A percentile compares a stretch with the other conserved stretches of the same genome.
phyloP scores from a whole-genome alignment of 148 eudicot species.

The Silene latifolia region DNA sequence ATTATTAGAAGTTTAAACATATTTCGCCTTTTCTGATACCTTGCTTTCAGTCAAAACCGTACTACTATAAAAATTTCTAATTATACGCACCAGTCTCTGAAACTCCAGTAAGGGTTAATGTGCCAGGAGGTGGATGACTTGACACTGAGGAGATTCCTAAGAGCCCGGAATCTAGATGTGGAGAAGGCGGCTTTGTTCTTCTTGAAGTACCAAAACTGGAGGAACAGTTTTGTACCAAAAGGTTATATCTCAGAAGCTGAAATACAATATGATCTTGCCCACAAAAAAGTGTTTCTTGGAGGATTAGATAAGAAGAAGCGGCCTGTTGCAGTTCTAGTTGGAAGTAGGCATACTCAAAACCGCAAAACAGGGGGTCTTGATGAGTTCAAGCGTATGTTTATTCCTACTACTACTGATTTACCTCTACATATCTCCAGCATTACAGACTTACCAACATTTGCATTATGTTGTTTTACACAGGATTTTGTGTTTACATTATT shows the following conservation, averaged over 20 bases:
- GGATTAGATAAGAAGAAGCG: slow-evolving; percentile 65
- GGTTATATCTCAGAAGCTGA: slow-evolving; percentile 57
- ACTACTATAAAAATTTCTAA: background rate
- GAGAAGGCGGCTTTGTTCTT: slow-evolving; percentile 66
- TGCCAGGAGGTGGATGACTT: slow-evolving; percentile 60
- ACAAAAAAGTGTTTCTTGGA: slow-evolving; percentile 59
- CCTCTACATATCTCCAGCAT: background rate
- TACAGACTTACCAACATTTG: background rate
- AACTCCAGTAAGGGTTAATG: background rate
- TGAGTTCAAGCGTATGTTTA: slow-evolving; percentile 63
- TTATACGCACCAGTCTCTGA: background rate
- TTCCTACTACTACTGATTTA: background rate
- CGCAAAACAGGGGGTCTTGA: slow-evolving; percentile 55
- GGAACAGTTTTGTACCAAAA: slow-evolving; percentile 47
- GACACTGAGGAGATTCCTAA: slow-evolving; percentile 65
- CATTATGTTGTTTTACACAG: slow-evolving; percentile 33
- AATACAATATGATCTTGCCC: slow-evolving; percentile 51
- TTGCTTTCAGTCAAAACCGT: background rate
- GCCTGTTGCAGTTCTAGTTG: slow-evolving; percentile 43
- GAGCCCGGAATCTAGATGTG: slow-evolving; percentile 67
- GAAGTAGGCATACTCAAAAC: slow-evolving; percentile 45
- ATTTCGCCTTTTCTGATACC: too few species aligned
- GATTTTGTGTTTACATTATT: slow-evolving; percentile 59
- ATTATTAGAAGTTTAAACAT: background rate
- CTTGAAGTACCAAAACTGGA: slow-evolving; percentile 65